Evolutionary conservation across 805 yeast genomes (phyloP), one percentile per base, ranked within the genome.

Genomic region (Saccharomycopsis fibuligera): DNA sequence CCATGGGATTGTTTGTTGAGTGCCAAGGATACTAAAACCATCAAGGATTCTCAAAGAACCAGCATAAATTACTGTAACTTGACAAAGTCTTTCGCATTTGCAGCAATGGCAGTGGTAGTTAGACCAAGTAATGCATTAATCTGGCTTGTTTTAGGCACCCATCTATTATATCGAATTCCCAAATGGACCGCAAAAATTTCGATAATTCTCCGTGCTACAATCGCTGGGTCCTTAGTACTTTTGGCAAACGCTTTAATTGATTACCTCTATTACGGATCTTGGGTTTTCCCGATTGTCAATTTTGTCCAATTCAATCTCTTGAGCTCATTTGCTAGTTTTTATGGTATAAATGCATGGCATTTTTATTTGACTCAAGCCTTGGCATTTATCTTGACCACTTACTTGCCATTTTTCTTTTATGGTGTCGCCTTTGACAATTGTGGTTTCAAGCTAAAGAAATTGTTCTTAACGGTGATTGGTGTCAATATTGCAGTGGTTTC

Each of bases 341-440:
- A 93, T 64, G 99, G 99, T 0, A 68, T 72, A 0, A 80, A 93
- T 17, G 84, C 95, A 17, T 75, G 88, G 80, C 86, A 84, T 60
- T 93, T 90, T 67, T 93, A 93, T 63, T 33, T 91, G 2, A 62
- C 75, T 5, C 96, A 93, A 65, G 95, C 86, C 5, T 50, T 93
- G 0, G 99, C 99, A 0, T 67, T 91, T 8, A 63, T 90, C 43
- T 62, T 84, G 45, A 74, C 86, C 60, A 76, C 81, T 2, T 80
- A 75, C 55, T 52, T 84, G 2, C 96, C 96, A 0, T 68, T 81
- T 29, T 72, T 79, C 50, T 12, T 80, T 0, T 61, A 60, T 53
- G 86, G 83, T 1, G 37, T 67, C 10, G 48, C 57, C 16, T 39
- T 22, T 3, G 41, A 29, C 3, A 37, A 37, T 4, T 38, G 23